Evolutionary conservation across 345 rosid species (phyloP).

Genomic region (Garcia nutans): DNA sequence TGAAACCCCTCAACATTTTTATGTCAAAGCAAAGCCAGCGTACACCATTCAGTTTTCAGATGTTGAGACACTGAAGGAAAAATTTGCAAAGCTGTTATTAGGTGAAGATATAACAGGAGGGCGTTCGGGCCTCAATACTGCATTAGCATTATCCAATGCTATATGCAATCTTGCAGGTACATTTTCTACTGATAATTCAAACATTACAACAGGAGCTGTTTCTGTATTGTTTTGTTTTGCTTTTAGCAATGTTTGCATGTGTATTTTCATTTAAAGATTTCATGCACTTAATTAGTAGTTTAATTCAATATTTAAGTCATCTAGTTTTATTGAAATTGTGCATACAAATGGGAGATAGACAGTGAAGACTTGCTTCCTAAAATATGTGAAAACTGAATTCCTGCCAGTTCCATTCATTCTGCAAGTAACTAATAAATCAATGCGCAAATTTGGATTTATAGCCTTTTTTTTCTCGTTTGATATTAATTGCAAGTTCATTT

Average conservation of each 20-base stretch:
- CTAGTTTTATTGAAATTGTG: not conserved
- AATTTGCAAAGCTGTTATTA: conserved; percentile 70
- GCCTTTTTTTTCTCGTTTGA: not conserved
- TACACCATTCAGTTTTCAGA: conserved; percentile 45
- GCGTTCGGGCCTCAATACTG: conserved; percentile 56
- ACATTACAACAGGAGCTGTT: too few relatives aligned
- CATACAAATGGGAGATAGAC: not conserved
- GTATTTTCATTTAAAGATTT: too few relatives aligned
- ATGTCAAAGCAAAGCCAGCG: conserved; percentile 55
- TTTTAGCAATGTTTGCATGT: too few relatives aligned
- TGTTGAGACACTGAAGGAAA: conserved; percentile 82
- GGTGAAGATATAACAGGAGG: conserved; percentile 94
- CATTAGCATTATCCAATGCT: conserved; percentile 86
- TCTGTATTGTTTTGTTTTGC: too few relatives aligned
- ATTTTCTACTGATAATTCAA: not conserved
- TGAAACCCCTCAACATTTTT: conserved; percentile 53
- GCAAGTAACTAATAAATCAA: too few relatives aligned
- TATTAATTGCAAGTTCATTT: not conserved
- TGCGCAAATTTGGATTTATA: not conserved
- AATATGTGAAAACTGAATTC: not conserved
- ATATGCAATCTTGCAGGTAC: conserved; percentile 83
- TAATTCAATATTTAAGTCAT: not conserved
- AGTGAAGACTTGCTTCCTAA: not conserved
- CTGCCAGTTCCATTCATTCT: too few relatives aligned
- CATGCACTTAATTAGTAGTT: too few relatives aligned